phyloP scores from a whole-genome alignment of 1,284 basidiomycete species.

The Inonotus obliquus region DNA sequence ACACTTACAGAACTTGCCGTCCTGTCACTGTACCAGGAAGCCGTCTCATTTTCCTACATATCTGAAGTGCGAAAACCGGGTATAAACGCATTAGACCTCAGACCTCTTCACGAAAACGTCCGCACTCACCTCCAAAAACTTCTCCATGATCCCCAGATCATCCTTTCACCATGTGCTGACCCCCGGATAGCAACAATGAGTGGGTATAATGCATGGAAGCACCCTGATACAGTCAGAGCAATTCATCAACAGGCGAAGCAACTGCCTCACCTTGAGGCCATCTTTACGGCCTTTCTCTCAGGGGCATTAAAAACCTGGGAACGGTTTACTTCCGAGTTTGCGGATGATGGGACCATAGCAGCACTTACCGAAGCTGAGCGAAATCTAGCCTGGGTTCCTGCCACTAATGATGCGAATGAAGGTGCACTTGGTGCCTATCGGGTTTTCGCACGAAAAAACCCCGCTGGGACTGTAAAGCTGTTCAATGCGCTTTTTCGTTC shows the following conservation, averaged over 20 bases:
- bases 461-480: neutral
- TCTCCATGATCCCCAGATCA: slow-evolving; percentile 22
- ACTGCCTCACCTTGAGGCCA: neutral
- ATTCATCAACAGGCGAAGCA: neutral
- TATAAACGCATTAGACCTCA: slow-evolving; percentile 12
- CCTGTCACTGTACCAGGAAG: slow-evolving; percentile 12
- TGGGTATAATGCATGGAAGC: neutral
- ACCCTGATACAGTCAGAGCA: neutral
- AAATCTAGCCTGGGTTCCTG: neutral
- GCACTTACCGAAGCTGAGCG: neutral
- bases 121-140: slow-evolving; percentile 21
- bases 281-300: neutral
- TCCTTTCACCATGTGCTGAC: slow-evolving; percentile 16
- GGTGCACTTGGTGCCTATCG: neutral
- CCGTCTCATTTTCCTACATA: slow-evolving; percentile 13
- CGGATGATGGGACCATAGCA: neutral
- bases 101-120: slow-evolving; percentile 11
- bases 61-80: neutral
- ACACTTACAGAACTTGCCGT: slow-evolving; percentile 17
- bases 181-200: slow-evolving; percentile 10
- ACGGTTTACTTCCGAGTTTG: neutral
- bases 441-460: neutral
- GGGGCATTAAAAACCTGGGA: neutral
- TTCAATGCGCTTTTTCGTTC: neutral
- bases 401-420: slow-evolving; percentile 11